Evolutionary conservation across 108 stramenopile species (phyloP), one percentile per base, ranked within the genome.

Genomic region (Cyclotella atomus): DNA sequence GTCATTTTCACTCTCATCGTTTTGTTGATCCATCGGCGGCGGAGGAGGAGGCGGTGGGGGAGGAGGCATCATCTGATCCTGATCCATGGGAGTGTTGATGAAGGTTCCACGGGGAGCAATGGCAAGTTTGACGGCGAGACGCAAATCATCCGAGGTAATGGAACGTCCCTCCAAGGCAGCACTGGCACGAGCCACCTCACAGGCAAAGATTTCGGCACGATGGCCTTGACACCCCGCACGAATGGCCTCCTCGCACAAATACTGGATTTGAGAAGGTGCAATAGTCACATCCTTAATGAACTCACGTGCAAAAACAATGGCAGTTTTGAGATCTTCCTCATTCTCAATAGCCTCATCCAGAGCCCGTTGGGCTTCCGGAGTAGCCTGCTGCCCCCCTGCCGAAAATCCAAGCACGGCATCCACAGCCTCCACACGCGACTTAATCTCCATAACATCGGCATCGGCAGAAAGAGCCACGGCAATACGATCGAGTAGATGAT

Each of bases 151-250:
- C 12, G 84, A 67, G 53, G 70, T 93, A 61, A 97, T 75, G 59
- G 90, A 91, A 46, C 96, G 82, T 64, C 96, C 97, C 77, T 97
- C 96, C 44, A 98, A 81, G 0, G 98, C 96, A 47, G 97, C 98
- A 71, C 77, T 75, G 7, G 98, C 97, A 27, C 91, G 72, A 5
- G 97, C 97, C 25, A 97, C 96, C 73, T 97, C 94, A 24, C 73
- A 71, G 0, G 98, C 97, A 76, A 96, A 97, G 68, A 98, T 96
- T 55, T 98, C 98, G 28, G 97, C 98, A 65, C 98, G 94, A 70
- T 97, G 97, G 74, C 92, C 98, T 77, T 98, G 95, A 67, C 95
- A 96, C 57, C 96, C 96, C 28, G 96, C 96, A 35, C 97, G 88
- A 41, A 91, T 95, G 15, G 97, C 94, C 77, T 98, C 98, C 70